A percentile compares a stretch with the other conserved stretches of the same genome.
phyloP scores from a whole-genome alignment of 164 flowering plant genomes.

The Protea cynaroides region DNA sequence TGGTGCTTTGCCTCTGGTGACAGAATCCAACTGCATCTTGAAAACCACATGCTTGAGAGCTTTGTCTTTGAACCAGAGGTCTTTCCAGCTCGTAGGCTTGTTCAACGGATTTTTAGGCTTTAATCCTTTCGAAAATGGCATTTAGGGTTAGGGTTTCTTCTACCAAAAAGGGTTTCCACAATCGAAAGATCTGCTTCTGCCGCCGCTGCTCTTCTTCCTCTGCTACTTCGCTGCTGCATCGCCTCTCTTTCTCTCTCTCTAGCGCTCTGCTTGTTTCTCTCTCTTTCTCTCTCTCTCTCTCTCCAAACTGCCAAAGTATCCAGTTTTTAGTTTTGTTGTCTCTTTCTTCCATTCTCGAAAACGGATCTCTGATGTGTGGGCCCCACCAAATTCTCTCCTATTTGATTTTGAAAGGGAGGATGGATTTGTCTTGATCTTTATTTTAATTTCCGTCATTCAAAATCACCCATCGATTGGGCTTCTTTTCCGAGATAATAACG shows the following conservation, averaged over 20 bases:
- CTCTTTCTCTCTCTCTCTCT: neutral
- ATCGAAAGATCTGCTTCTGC: neutral
- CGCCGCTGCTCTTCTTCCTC: conserved; percentile 1
- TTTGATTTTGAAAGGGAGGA: too few relatives aligned
- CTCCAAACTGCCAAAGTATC: neutral
- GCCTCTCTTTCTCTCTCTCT: conserved; percentile 4
- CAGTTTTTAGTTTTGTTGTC: too few relatives aligned
- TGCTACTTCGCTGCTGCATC: conserved; percentile 3
- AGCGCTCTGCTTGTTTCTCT: too few relatives aligned
- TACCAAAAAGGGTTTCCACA: conserved; percentile 1
- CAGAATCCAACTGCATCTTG: conserved; percentile 30
- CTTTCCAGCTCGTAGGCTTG: conserved; percentile 19
- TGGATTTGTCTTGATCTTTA: too few relatives aligned
- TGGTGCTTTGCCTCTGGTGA: neutral
- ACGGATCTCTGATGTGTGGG: neutral
- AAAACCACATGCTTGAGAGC: conserved; percentile 29
- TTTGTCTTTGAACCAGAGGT: conserved; percentile 24
- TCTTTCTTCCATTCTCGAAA: neutral
- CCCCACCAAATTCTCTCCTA: neutral
- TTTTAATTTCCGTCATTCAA: neutral
- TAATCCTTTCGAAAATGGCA: conserved; percentile 10
- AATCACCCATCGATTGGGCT: neutral
- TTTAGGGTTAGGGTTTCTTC: conserved; percentile 10
- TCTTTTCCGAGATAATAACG: neutral
- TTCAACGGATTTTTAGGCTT: conserved; percentile 15